phyloP scores from a whole-genome alignment of 2,329 filamentous ascomycete genomes.

The Teratosphaeriaceae sp. region DNA sequence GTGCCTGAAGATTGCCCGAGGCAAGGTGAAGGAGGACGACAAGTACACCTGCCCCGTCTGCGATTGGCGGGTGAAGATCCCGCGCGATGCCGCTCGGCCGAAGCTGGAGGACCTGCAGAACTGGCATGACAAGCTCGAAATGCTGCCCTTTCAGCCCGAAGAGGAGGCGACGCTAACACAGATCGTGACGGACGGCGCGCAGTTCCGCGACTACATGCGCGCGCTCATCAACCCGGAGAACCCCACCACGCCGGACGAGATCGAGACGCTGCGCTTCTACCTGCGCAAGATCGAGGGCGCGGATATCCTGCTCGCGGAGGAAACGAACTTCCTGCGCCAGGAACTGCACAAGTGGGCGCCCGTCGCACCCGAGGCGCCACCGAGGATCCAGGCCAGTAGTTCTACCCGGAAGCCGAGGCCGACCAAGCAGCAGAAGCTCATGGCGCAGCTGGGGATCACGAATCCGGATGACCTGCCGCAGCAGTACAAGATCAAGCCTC shows the following conservation, averaged over 20 bases:
- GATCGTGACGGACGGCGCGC: conserved; percentile 78
- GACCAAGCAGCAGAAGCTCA: conserved; percentile 93
- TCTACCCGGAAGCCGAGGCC: conserved; percentile 93
- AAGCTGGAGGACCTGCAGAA: conserved; percentile 83
- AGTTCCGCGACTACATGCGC: conserved; percentile 76
- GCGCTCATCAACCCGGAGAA: conserved; percentile 75
- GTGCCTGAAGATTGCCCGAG: conserved; percentile 93
- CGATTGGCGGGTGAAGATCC: conserved; percentile 95
- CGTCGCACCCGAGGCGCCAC: conserved; percentile 78
- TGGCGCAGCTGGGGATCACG: conserved; percentile 80
- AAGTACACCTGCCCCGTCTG: conserved; percentile 98
- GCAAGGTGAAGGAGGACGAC: conserved; percentile 97
- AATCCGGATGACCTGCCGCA: conserved; percentile 87
- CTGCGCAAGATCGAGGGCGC: conserved; percentile 95
- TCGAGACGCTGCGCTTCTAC: conserved; percentile 87
- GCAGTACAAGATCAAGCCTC: conserved; percentile 70
- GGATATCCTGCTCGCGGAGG: conserved; percentile 81
- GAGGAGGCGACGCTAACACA: conserved; percentile 81
- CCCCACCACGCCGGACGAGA: conserved; percentile 70
- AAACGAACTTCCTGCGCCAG: conserved; percentile 97
- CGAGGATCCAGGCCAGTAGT: conserved; percentile 76
- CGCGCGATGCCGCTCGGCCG: conserved; percentile 87
- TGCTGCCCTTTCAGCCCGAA: conserved; percentile 80
- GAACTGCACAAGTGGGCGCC: conserved; percentile 93
- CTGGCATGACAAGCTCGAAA: conserved; percentile 76